Percentiles rank a stretch among this genome's conserved stretches.
Evolutionary conservation across 208 protist species (phyloP).

Genomic region (Acanthamoeba sp.): DNA sequence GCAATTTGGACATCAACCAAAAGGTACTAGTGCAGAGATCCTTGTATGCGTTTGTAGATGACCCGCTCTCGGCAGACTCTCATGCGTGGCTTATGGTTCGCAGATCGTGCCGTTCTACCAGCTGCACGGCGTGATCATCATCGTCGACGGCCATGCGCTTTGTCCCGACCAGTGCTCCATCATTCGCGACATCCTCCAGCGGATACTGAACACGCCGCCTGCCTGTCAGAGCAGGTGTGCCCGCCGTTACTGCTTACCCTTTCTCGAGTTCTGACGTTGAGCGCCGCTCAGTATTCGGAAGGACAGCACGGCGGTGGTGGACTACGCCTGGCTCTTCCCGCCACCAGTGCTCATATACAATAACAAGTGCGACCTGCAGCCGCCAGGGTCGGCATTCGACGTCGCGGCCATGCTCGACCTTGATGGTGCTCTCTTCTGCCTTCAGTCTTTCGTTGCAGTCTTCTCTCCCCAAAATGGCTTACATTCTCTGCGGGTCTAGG

Average conservation of each 20-base stretch:
- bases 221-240: not conserved
- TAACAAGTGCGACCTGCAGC: conserved; percentile 62
- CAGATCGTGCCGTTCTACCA: conserved; percentile 71
- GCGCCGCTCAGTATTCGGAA: not conserved
- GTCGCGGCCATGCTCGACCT: conserved; percentile 53
- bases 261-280: not conserved
- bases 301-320: conserved; percentile 56
- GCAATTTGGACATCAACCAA: conserved; percentile 36
- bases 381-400: not conserved
- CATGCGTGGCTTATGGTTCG: not conserved
- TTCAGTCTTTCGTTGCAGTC: not conserved
- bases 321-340: conserved; percentile 20
- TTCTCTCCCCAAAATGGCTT: not conserved
- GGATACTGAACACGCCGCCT: conserved; percentile 44
- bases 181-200: conserved; percentile 39
- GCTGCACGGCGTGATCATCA: conserved; percentile 64
- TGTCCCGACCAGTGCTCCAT: not conserved
- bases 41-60: no score
- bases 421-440: not conserved
- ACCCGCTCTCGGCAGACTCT: no score
- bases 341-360: conserved; percentile 58
- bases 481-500: not conserved
- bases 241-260: not conserved
- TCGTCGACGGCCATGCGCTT: conserved; percentile 46
- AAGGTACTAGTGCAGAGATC: not conserved